A percentile compares a stretch with the other conserved stretches of the same genome.
These are phyloP conservation scores for Lentinula lateritia DNA, from an alignment of 768 basidiomycete genomes.

Conservation along the genomic window DNA sequence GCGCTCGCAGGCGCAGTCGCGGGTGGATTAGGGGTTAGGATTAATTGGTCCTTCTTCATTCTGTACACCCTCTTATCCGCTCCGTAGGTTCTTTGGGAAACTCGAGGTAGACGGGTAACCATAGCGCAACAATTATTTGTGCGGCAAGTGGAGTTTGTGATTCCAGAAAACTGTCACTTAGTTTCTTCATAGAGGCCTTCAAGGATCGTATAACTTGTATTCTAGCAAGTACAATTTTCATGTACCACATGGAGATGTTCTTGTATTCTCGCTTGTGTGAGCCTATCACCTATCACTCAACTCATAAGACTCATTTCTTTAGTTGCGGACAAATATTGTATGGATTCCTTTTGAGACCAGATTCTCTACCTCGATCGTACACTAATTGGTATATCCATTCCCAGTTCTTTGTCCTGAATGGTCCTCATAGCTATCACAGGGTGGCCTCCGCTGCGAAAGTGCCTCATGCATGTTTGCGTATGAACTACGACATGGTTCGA, in stretches of 20 bases:
- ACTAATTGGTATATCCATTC: constrained; percentile 47
- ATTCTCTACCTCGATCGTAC: constrained; percentile 80
- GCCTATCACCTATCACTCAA: constrained; percentile 11
- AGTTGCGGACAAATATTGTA: constrained; percentile 88
- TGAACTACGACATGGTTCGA: constrained; percentile 58
- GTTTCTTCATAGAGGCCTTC: constrained; percentile 58
- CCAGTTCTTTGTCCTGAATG: background rate
- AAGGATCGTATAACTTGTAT: constrained; percentile 82
- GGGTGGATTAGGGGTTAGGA: constrained; percentile 50
- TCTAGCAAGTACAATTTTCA: constrained; percentile 59
- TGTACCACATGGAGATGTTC: constrained; percentile 78
- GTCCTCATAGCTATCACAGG: constrained; percentile 34
- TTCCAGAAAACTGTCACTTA: background rate
- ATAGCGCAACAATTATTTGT: constrained; percentile 90
- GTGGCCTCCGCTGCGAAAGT: constrained; percentile 66
- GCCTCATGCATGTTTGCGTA: constrained; percentile 48
- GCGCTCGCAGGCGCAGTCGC: constrained; percentile 73
- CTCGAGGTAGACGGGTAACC: constrained; percentile 49
- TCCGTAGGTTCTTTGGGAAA: constrained; percentile 61
- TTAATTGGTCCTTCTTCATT: background rate
- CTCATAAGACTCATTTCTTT: background rate
- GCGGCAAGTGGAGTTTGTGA: constrained; percentile 41
- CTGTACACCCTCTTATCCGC: background rate
- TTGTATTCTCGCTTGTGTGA: constrained; percentile 76
- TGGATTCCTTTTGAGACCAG: constrained; percentile 69